Base-by-base conservation (phyloP, 345 rosid species). In the Trapa incisa region DNA sequence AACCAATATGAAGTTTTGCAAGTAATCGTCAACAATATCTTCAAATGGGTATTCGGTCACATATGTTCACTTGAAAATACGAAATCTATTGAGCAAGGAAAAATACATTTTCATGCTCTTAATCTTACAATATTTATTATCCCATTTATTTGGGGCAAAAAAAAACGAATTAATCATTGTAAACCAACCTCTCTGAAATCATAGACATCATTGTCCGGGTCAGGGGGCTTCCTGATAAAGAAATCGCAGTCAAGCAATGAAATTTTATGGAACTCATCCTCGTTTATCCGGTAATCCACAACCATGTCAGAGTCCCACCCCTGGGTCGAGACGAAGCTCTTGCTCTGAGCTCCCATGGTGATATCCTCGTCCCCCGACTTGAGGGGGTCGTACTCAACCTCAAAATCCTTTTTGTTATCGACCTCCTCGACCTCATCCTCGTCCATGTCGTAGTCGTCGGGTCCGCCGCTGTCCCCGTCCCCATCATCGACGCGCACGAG, bases 161-260 rank as follows among this genome's bases (percentile, higher is more conserved):
- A 54, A 11, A 45, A 45, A 45, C 2, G 13, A 37, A 32, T 50
- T 47, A 22, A 45, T 47, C 65, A 68, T 71, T 11, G 32, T 67
- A 39, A 37, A 58, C 80, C 37, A 7, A 87, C 98, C 97, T 93
- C 98, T 60, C 96, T 80, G 80, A 93, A 93, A 72, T 93, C 98
- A 73, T 86, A 93, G 54, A 93, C 98, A 79, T 90, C 94, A 53
- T 85, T 77, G 66, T 93, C 98, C 2, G 94, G 96, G 75, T 90
- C 97, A 37, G 97, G 98, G 1, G 98, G 96, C 74, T 87, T 90
- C 79, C 98, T 76, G 62, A 93, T 90, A 52, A 93, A 93, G 82
- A 93, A 90, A 74, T 93, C 97, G 64, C 97, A 93, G n/a, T 93
- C 92, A 29, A 88, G 10, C 76, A 93, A 76, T 77, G 92, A 78